Evolutionary conservation across 164 flowering plant species (phyloP).

Genomic region (Akebia trifoliata): DNA sequence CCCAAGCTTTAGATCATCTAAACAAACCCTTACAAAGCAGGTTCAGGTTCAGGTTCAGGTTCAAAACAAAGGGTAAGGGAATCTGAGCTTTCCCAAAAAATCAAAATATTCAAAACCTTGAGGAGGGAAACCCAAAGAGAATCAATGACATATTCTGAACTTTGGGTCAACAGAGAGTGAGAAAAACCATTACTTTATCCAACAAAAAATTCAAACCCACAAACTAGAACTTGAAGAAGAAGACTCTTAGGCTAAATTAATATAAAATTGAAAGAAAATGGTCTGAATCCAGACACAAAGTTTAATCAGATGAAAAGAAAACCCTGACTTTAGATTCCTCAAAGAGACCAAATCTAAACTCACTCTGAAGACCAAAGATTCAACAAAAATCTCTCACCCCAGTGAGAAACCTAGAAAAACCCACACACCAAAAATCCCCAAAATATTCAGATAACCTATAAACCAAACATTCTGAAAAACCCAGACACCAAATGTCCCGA

Average conservation of each 20-base stretch:
- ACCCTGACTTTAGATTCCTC: constrained; percentile 28
- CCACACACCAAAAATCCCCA: not conserved
- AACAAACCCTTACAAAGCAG: constrained; percentile 6
- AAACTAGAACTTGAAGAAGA: too few relatives aligned
- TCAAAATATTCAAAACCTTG: constrained; percentile 13
- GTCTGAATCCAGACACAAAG: constrained; percentile 19
- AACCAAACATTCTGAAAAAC: not conserved
- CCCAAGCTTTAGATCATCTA: constrained; percentile 27
- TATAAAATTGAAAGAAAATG: constrained; percentile 19
- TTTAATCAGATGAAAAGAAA: constrained; percentile 26
- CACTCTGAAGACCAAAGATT: too few relatives aligned
- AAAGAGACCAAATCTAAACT: too few relatives aligned
- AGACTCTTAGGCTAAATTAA: constrained; percentile 17
- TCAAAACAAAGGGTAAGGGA: constrained; percentile 17
- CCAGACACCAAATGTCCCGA: not conserved
- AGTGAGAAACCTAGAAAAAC: not conserved
- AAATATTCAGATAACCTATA: not conserved
- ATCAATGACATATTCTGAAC: too few relatives aligned
- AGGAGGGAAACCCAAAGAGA: constrained; percentile 9
- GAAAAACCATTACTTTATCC: constrained; percentile 21
- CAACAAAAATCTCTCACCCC: too few relatives aligned
- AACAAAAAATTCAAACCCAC: constrained; percentile 29
- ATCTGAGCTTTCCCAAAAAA: constrained; percentile 15
- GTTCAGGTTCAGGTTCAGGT: constrained; percentile 8
- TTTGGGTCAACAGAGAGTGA: too few relatives aligned